Evolutionary conservation across 75 land plant genomes (phyloP).

Genomic region (Gnetum montanum): DNA sequence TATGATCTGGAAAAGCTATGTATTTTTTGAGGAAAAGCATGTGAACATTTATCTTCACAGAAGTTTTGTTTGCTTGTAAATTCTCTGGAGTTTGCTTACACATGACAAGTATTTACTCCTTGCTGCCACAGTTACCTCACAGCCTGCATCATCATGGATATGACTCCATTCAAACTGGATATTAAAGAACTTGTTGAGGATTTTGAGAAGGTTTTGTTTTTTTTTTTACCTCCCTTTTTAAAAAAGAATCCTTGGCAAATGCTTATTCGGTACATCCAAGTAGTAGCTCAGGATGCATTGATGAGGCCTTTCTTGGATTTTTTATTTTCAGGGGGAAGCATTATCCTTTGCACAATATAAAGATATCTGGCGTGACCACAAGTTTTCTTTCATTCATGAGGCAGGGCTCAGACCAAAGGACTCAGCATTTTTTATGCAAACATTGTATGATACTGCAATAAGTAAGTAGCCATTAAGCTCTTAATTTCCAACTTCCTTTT

Average conservation of each 20-base stretch:
- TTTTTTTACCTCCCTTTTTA: neutral
- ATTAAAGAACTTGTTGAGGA: slow-evolving; percentile 49
- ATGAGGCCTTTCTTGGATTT: neutral
- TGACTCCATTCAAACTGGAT: slow-evolving; percentile 42
- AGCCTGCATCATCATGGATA: slow-evolving; percentile 35
- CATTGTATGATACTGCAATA: slow-evolving; percentile 56
- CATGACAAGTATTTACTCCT: no score
- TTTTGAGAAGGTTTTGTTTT: slow-evolving; percentile 23
- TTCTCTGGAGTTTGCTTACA: no score
- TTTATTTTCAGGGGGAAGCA: slow-evolving; percentile 15
- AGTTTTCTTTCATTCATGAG: slow-evolving; percentile 84
- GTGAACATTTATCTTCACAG: no score
- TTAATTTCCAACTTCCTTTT: no score
- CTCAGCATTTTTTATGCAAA: slow-evolving; percentile 66
- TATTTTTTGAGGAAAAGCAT: no score
- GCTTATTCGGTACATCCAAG: neutral
- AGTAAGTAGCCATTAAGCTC: slow-evolving; percentile 20
- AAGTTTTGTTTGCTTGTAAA: no score
- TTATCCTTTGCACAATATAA: slow-evolving; percentile 49
- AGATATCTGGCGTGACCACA: slow-evolving; percentile 49
- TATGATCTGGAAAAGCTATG: no score
- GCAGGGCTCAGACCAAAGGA: slow-evolving; percentile 42
- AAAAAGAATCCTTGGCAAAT: neutral
- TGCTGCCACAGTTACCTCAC: no score
- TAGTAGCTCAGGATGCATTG: neutral